phyloP scores from a whole-genome alignment of 371 early-diverging fungal genomes.

The Quaeritorhiza haematococci region DNA sequence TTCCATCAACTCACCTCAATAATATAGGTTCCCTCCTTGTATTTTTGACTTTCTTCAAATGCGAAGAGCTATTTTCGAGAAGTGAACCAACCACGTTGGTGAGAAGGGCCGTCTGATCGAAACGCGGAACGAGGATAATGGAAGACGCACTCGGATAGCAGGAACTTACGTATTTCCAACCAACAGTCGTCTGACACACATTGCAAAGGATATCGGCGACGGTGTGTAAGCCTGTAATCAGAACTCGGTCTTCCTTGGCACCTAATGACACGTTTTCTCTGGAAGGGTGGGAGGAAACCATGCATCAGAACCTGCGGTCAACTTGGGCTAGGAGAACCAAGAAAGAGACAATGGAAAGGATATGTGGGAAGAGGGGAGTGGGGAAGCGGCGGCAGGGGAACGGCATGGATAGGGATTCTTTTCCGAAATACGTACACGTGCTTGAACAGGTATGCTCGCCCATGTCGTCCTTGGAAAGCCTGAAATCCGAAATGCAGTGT shows the following conservation, averaged over 20 bases:
- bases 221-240: constrained; percentile 69
- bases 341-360: too few relatives aligned
- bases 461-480: constrained; percentile 62
- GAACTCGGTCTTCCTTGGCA: constrained; percentile 53
- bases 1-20: constrained; percentile 46
- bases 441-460: constrained; percentile 63
- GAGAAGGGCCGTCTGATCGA: neutral
- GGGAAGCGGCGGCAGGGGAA: too few relatives aligned
- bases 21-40: constrained; percentile 70
- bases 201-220: constrained; percentile 65
- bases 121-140: constrained; percentile 4
- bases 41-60: constrained; percentile 62
- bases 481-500: constrained; percentile 8
- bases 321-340: too few relatives aligned
- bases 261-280: constrained; percentile 55
- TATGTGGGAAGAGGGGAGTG: too few relatives aligned
- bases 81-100: neutral
- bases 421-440: constrained; percentile 51
- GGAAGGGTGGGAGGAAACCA: too few relatives aligned
- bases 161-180: constrained; percentile 62
- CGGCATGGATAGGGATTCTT: too few relatives aligned
- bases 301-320: too few relatives aligned
- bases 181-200: constrained; percentile 53
- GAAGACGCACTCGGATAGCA: neutral
- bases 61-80: constrained; percentile 45